Base-by-base conservation (phyloP, 495 filamentous ascomycete genomes). In the Tuber microsphaerosporum region DNA sequence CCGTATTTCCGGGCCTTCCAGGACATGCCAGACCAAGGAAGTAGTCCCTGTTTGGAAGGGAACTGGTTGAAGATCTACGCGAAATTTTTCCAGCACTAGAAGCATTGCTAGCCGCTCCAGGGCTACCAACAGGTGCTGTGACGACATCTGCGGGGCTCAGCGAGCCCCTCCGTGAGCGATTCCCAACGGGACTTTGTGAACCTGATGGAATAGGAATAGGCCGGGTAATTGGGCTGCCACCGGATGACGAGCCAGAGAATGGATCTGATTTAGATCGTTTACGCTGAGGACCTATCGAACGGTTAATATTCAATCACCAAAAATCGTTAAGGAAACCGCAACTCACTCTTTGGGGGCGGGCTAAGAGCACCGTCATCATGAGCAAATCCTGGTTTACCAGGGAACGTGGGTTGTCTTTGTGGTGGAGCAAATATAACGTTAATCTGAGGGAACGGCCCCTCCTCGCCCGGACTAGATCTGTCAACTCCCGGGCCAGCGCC, bases 11-110 rank as follows among this genome's bases (percentile, higher is more conserved):
- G 72, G 91, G 92, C 74, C 93, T 92, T 37, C 92, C 90, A 2
- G 94, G 94, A 81, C 97, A 92, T 20, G 93, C 95, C 34, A 99
- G 88, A 69, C 93, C 92, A 39, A 99, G 89, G 73, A 97, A 95
- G 83, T 97, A 96, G 75, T 97, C 94, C 56, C 97, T 93, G 74
- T 92, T 93, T 37, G 91, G 89, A 19, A 93, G 90, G 1, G 94
- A 94, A 44, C 93, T 96, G 20, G 94, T 82, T 89, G 90, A 45
- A 90, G 93, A 69, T 87, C 86, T 39, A 87, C 87, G 43, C 86
- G 85, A 77, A 87, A 85, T 84, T 86, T 81, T 80, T 86, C 86
- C 86, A 82, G 76, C 89, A 88, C 77, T 89, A 84, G 12, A 92
- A 92, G 3, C 93, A 92, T 71, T 96, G 86, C 2, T 92, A 92